A percentile compares a stretch with the other conserved stretches of the same genome.
Evolutionary conservation across 768 basidiomycete genomes (phyloP).

Genomic region (Tulasnella sp.): DNA sequence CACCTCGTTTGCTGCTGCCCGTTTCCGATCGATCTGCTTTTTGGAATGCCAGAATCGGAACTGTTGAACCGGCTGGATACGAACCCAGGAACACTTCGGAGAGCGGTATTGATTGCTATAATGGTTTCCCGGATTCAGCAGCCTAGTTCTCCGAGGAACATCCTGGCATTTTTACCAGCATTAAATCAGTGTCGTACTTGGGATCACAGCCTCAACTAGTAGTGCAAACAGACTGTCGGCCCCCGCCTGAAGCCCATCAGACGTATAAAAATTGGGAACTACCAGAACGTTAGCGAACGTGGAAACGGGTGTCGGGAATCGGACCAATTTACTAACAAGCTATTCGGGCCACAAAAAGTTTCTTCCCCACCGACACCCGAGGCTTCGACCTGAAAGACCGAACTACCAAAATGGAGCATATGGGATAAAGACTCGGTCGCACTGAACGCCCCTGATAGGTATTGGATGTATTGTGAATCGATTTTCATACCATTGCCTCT

Average conservation of each 20-base stretch:
- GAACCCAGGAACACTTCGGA: not conserved
- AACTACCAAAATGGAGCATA: not conserved
- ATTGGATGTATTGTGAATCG: no score
- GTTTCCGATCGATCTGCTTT: no score
- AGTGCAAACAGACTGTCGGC: not conserved
- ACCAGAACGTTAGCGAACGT: not conserved
- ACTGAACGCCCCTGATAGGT: no score
- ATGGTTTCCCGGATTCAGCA: not conserved
- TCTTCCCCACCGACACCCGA: not conserved
- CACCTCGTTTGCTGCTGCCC: no score
- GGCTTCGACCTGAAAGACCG: not conserved
- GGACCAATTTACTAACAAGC: not conserved
- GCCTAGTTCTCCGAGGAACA: not conserved
- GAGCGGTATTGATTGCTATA: not conserved
- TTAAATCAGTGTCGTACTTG: not conserved
- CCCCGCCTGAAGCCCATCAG: not conserved
- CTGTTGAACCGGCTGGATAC: conserved; percentile 18
- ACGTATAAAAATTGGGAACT: not conserved
- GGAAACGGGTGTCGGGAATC: no score
- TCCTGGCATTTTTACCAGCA: not conserved
- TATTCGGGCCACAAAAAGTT: not conserved
- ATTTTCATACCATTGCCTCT: no score
- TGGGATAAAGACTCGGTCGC: not conserved
- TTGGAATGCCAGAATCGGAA: conserved; percentile 27
- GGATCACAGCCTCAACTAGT: not conserved